Evolutionary conservation across 208 protist genomes (phyloP).

Genomic region (Novymonas esmeraldas): DNA sequence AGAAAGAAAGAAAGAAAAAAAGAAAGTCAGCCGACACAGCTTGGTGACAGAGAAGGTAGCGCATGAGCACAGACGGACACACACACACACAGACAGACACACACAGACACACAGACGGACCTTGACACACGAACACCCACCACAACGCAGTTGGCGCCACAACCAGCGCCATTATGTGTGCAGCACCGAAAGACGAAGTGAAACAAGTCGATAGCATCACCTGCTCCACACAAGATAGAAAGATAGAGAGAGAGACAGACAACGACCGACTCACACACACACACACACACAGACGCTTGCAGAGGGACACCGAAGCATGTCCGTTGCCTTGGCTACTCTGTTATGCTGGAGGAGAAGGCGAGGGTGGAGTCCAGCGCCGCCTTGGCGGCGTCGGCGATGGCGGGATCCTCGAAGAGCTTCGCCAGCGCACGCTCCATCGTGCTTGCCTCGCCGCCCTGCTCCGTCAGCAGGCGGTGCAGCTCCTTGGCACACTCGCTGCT

Average conservation of each 20-base stretch:
- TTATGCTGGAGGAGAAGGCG: background rate
- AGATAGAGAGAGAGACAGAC: no score
- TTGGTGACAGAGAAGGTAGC: no score
- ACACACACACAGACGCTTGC: no score
- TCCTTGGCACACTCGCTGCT: slow-evolving; percentile 10
- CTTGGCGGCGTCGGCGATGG: slow-evolving; percentile 33
- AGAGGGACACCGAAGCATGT: no score
- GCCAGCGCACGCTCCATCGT: slow-evolving; percentile 45
- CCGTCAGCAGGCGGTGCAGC: slow-evolving; percentile 27
- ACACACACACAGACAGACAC: background rate
- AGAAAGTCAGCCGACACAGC: no score
- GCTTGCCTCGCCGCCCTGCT: slow-evolving; percentile 13
- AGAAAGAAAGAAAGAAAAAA: no score
- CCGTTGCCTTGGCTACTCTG: no score
- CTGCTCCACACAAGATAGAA: no score
- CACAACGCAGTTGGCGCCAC: background rate
- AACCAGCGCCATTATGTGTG: background rate
- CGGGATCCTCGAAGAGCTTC: slow-evolving; percentile 52
- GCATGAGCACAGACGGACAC: slow-evolving; percentile 2
- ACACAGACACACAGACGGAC: background rate
- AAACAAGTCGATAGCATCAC: no score
- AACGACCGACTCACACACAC: no score
- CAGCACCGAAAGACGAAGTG: background rate
- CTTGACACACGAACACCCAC: background rate
- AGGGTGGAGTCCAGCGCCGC: slow-evolving; percentile 7